Percentiles rank a stretch among this genome's conserved stretches.
phyloP scores from a whole-genome alignment of 2,329 filamentous ascomycete species.

The Aspergillus quadrilineatus region DNA sequence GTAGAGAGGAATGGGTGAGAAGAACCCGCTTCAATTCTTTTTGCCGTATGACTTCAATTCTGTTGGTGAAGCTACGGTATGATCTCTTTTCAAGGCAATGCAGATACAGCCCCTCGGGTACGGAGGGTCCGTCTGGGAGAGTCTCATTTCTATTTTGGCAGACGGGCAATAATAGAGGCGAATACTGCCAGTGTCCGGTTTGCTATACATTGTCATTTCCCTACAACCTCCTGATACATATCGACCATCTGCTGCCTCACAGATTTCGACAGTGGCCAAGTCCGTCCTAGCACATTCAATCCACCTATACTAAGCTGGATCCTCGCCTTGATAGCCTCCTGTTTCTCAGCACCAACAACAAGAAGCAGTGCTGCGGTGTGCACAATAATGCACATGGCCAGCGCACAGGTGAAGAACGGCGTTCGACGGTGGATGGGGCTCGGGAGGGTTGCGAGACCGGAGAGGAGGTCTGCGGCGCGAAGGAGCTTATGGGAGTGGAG shows the following conservation, averaged over 20 bases:
- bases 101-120: too few relatives aligned
- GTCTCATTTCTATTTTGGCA: too few relatives aligned
- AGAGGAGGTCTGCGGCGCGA: slow-evolving; percentile 71
- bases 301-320: slow-evolving; percentile 32
- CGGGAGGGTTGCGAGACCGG: slow-evolving; percentile 62
- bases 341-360: slow-evolving; percentile 36
- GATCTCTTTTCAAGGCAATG: too few relatives aligned
- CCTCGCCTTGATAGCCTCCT: slow-evolving; percentile 28
- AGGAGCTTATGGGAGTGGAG: slow-evolving; percentile 73
- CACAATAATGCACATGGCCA: slow-evolving; percentile 71
- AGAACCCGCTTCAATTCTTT: too few relatives aligned
- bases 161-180: too few relatives aligned
- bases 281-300: slow-evolving; percentile 29
- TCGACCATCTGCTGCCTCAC: slow-evolving; percentile 30
- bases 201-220: background rate
- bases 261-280: slow-evolving; percentile 31
- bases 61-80: too few relatives aligned
- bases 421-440: slow-evolving; percentile 64
- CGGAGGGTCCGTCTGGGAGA: too few relatives aligned
- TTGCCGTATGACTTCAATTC: too few relatives aligned
- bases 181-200: too few relatives aligned
- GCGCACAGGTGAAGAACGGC: slow-evolving; percentile 75
- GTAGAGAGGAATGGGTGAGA: too few relatives aligned
- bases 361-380: slow-evolving; percentile 70
- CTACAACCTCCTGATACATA: slow-evolving; percentile 21